Conservation (phyloP, 805 yeast genomes). For the Candida yuanshanica region DNA sequence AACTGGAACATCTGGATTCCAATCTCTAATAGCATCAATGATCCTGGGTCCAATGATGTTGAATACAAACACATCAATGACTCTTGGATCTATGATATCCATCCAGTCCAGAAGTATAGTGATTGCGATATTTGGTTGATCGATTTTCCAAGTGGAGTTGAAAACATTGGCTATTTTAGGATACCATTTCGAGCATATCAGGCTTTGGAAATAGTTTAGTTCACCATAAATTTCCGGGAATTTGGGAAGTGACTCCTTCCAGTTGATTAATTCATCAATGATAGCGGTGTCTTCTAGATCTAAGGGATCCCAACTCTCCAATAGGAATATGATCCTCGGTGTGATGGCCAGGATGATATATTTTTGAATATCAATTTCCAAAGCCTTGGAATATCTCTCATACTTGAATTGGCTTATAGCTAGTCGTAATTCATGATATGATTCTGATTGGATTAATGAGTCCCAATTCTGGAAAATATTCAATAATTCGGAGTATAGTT, state of each 20-base stretch:
- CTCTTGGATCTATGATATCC: slow-evolving; percentile 26
- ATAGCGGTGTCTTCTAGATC: slow-evolving; percentile 26
- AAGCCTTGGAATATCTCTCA: not conserved
- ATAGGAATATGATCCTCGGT: slow-evolving; percentile 10
- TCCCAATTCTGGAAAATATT: not conserved
- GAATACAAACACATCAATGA: slow-evolving; percentile 25
- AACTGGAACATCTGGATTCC: slow-evolving; percentile 24
- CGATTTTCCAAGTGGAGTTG: slow-evolving; percentile 30
- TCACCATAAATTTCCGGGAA: slow-evolving; percentile 7
- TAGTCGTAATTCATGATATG: not conserved
- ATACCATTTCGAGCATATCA: slow-evolving; percentile 32
- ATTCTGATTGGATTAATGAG: not conserved
- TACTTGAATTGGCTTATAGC: not conserved
- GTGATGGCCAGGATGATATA: slow-evolving; percentile 18
- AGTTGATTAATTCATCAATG: slow-evolving; percentile 24
- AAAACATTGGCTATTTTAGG: slow-evolving; percentile 27
- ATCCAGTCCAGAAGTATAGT: slow-evolving; percentile 38
- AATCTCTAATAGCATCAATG: slow-evolving; percentile 25
- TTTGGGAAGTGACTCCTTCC: slow-evolving; percentile 19
- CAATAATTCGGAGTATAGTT: not conserved
- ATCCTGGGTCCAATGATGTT: slow-evolving; percentile 35
- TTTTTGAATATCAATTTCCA: slow-evolving; percentile 9
- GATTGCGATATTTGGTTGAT: slow-evolving; percentile 34
- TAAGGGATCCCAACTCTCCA: slow-evolving; percentile 32
- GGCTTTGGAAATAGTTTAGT: slow-evolving; percentile 27